Conservation (phyloP, 1,139 yeast species). For the Arxiozyma slooffiae region DNA sequence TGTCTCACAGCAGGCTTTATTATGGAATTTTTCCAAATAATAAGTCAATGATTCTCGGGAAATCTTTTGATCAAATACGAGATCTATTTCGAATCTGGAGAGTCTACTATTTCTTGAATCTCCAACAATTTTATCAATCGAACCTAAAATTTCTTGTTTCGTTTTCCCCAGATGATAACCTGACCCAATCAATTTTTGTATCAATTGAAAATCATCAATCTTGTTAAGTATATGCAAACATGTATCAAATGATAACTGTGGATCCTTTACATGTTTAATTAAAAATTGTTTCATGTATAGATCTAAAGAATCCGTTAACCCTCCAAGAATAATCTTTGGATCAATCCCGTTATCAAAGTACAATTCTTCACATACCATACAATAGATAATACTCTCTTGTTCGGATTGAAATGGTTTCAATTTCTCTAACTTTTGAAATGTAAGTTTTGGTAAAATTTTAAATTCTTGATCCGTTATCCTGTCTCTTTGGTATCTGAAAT, state of each 20-base stretch:
- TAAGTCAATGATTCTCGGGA: constrained; percentile 13
- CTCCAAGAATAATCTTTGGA: constrained; percentile 16
- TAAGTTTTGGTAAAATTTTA: constrained; percentile 18
- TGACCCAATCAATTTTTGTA: constrained; percentile 17
- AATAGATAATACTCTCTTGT: constrained; percentile 27
- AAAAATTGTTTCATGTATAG: constrained; percentile 27
- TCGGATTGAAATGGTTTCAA: constrained; percentile 22
- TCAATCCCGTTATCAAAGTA: constrained; percentile 15
- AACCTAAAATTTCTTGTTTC: constrained; percentile 11
- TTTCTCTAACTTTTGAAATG: constrained; percentile 17
- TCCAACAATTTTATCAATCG: constrained; percentile 13
- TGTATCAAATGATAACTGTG: constrained; percentile 11
- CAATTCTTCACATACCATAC: constrained; percentile 23
- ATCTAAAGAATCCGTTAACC: constrained; percentile 21
- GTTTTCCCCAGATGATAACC: constrained; percentile 13
- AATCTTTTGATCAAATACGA: constrained; percentile 10
- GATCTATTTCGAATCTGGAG: constrained; percentile 22
- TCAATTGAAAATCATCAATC: constrained; percentile 26
- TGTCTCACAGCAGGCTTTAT: constrained; percentile 27
- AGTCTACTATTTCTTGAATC: constrained; percentile 26
- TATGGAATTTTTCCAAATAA: constrained; percentile 23
- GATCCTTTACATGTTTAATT: constrained; percentile 17
- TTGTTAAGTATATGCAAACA: constrained; percentile 16
- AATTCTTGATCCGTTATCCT: constrained; percentile 16
- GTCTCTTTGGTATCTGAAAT: constrained; percentile 16